Evolutionary conservation across 768 basidiomycete genomes (phyloP), one percentile per base, ranked within the genome.

Genomic region (Amanita pallidorosea): DNA sequence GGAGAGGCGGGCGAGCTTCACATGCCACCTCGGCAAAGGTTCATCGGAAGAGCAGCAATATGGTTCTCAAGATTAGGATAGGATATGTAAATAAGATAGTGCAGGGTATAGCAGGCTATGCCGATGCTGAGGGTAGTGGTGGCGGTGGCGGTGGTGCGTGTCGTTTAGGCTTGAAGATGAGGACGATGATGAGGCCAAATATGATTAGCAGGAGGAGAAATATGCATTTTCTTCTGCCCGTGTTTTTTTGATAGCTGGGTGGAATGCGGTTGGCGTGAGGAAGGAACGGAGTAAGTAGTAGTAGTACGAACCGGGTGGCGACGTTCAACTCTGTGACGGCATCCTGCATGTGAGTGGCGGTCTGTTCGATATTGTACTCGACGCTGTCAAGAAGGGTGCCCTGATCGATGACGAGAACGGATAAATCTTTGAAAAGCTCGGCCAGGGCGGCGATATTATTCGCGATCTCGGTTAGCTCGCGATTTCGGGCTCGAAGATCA

Each of bases 311-410:
- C 91, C 74, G 73, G 49, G 87, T 88, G 4, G 96, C 96, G 12
- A 80, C 72, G 51, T 84, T 71, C 45, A 99, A 72, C 57, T 96
- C 92, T 59, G 80, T 79, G 34, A 87, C 92, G 18, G 93, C 91
- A 41, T 88, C 88, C 50, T 82, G 67, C 63, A 94, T 75, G 47
- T 90, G 80, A 29, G 78, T 77, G 15, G 85, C 85, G 4, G 94
- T 89, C 65, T 88, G 85, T 65, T 97, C 92, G 47, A 99, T 88
- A 63, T 99, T 99, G 69, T 91, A 99, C 67, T 99, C 96, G 51
- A 98, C 79, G 34, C 90, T 92, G 67, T 98, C 96, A 50, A 98
- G 75, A 29, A 99, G 77, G 25, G 95, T 97, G 25, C 96, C 96
- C 61, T 99, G 96, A 67, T 98, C 96, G 55, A 98, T 97, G 53